phyloP scores from a whole-genome alignment of 108 stramenopile species.

The Cyclotella atomus region DNA sequence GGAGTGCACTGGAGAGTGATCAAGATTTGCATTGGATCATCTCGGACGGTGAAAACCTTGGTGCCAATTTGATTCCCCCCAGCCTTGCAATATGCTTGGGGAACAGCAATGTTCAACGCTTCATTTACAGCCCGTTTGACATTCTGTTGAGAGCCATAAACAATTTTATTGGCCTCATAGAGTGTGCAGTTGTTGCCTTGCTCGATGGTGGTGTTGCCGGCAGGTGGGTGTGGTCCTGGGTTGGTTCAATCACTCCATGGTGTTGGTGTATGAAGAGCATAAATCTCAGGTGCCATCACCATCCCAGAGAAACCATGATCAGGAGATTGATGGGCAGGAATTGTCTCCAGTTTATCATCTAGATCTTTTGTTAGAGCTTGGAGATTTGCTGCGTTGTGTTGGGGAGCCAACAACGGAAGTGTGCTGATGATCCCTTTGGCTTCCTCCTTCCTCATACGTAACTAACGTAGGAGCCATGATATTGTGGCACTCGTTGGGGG shows the following conservation, averaged over 20 bases:
- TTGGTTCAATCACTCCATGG: constrained; percentile 14
- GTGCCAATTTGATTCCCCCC: constrained; percentile 1
- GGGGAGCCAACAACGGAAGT: constrained; percentile 10
- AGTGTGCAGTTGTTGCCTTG: neutral
- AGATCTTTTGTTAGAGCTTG: neutral
- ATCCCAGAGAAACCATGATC: constrained; percentile 7
- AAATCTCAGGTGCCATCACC: neutral
- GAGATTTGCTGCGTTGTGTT: constrained; percentile 7
- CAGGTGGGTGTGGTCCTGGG: constrained; percentile 1
- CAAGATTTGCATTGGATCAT: neutral
- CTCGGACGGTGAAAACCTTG: neutral
- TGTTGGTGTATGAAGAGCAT: neutral
- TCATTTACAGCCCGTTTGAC: neutral
- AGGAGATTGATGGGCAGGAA: constrained; percentile 5
- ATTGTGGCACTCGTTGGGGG: constrained; percentile 8
- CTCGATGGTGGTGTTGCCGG: constrained; percentile 4
- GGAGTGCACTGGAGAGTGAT: neutral
- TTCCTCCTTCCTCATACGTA: constrained; percentile 11
- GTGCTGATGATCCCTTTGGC: constrained; percentile 11
- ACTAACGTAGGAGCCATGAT: constrained; percentile 11
- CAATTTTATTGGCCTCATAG: constrained; percentile 11
- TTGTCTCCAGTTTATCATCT: neutral
- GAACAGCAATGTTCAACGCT: constrained; percentile 2
- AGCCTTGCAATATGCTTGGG: constrained; percentile 5
- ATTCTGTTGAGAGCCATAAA: constrained; percentile 14